These are phyloP conservation scores for Apostasia shenzhenica DNA, from an alignment of 106 monocot species.

Conservation along the genomic window DNA sequence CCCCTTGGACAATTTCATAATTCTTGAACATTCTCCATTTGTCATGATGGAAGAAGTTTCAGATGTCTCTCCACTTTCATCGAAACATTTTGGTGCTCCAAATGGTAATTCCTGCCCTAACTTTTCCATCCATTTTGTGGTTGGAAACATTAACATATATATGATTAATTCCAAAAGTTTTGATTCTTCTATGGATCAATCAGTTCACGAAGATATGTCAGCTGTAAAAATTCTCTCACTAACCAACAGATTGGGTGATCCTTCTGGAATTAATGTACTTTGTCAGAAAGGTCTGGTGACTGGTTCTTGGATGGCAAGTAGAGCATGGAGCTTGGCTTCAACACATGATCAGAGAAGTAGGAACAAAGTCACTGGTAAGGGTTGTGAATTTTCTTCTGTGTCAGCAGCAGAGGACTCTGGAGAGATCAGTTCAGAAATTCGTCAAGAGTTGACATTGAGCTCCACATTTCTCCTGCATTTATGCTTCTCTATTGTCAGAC, in stretches of 20 bases:
- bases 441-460: constrained; percentile 69
- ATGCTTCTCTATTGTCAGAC: constrained; percentile 27
- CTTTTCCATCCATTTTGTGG: constrained; percentile 44
- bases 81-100: constrained; percentile 10
- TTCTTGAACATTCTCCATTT: constrained; percentile 56
- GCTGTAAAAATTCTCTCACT: constrained; percentile 49
- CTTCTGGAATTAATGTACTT: constrained; percentile 41
- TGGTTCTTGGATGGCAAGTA: constrained; percentile 57
- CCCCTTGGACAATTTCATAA: constrained; percentile 53
- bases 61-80: constrained; percentile 1
- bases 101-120: constrained; percentile 26
- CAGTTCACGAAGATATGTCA: constrained; percentile 17
- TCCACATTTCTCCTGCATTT: constrained; percentile 62
- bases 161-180: constrained; percentile 28
- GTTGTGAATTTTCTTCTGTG: constrained; percentile 53
- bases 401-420: constrained; percentile 36
- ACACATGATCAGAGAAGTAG: constrained; percentile 39
- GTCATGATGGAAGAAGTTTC: constrained; percentile 11
- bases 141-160: constrained; percentile 55
- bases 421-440: constrained; percentile 42
- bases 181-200: constrained; percentile 11
- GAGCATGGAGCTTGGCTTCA: constrained; percentile 66
- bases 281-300: constrained; percentile 80
- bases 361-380: constrained; percentile 48
- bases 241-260: constrained; percentile 14